phyloP scores from a whole-genome alignment of 2,329 filamentous ascomycete species.

The Colletotrichum cereale region DNA sequence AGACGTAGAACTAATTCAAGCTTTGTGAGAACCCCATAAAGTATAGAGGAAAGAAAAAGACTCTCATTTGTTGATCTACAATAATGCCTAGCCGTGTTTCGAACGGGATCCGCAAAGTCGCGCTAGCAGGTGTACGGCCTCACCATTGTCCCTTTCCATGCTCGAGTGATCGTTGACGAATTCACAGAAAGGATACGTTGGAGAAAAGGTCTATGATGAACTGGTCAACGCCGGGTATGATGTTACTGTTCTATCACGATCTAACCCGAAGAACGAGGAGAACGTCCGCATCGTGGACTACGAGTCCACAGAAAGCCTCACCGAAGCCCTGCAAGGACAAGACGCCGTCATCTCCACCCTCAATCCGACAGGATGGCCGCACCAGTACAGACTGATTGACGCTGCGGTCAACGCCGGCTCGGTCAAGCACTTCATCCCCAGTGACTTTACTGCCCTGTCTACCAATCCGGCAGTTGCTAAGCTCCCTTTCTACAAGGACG shows the following conservation, averaged over 20 bases:
- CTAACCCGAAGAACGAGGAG: conserved; percentile 47
- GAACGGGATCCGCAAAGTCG: conserved; percentile 16
- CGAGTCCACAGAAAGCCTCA: conserved; percentile 57
- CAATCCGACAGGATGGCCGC: conserved; percentile 53
- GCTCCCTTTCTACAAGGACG: conserved; percentile 40
- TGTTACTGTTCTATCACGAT: conserved; percentile 55
- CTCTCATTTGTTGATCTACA: not conserved
- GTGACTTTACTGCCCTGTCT: conserved; percentile 57
- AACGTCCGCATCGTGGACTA: conserved; percentile 54
- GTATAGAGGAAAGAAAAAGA: too few species aligned
- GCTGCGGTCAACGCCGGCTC: conserved; percentile 63
- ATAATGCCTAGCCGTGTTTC: conserved; percentile 13
- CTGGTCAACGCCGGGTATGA: conserved; percentile 46
- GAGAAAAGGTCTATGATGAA: conserved; percentile 4
- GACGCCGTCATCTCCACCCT: conserved; percentile 67
- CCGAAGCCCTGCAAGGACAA: conserved; percentile 63
- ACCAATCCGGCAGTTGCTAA: conserved; percentile 29
- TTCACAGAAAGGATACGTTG: conserved; percentile 26
- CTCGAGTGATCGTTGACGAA: not conserved
- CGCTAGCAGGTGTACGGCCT: not conserved
- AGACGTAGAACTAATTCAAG: too few species aligned
- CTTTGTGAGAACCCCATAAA: too few species aligned
- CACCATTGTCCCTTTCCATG: not conserved
- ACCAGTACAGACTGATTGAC: conserved; percentile 63
- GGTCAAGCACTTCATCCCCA: conserved; percentile 66